Conservation (phyloP, 345 rosid species). For the Ceriops tagal region DNA sequence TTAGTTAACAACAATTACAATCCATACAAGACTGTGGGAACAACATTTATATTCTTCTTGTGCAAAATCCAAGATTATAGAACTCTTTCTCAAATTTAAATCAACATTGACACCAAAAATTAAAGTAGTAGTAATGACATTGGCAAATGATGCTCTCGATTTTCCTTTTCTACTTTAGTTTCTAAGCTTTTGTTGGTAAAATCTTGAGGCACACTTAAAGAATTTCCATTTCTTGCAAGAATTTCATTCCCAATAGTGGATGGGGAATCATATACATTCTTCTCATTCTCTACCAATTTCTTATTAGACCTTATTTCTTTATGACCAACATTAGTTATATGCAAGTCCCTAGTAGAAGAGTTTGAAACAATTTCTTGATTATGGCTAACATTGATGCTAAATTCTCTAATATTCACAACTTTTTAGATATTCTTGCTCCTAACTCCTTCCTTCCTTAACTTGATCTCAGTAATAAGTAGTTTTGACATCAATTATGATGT, state of each 20-base stretch:
- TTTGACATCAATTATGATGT: conserved; percentile 74
- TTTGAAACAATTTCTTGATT: conserved; percentile 30
- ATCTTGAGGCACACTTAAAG: conserved; percentile 7
- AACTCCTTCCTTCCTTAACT: conserved; percentile 63
- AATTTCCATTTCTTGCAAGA: background rate
- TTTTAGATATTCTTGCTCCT: conserved; percentile 21
- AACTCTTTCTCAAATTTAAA: conserved; percentile 11
- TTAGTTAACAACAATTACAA: no score
- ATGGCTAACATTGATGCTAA: conserved; percentile 25
- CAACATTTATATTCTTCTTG: conserved; percentile 15
- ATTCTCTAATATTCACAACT: conserved; percentile 34
- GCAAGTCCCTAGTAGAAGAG: conserved; percentile 35
- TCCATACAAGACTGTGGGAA: no score
- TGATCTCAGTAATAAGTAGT: conserved; percentile 77
- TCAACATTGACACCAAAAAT: conserved; percentile 16
- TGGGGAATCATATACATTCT: conserved; percentile 29
- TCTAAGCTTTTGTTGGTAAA: conserved; percentile 19
- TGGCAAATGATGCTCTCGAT: background rate
- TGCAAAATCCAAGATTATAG: conserved; percentile 1
- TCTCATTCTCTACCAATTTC: conserved; percentile 23
- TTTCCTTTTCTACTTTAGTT: conserved; percentile 21
- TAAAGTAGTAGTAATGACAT: conserved; percentile 1
- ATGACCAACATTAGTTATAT: conserved; percentile 9
- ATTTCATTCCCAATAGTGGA: conserved; percentile 20
- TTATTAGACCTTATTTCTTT: conserved; percentile 23